Percentiles rank a stretch among this genome's conserved stretches.
Conservation (phyloP, 2,329 filamentous ascomycete genomes). For the Alternaria brassicae region DNA sequence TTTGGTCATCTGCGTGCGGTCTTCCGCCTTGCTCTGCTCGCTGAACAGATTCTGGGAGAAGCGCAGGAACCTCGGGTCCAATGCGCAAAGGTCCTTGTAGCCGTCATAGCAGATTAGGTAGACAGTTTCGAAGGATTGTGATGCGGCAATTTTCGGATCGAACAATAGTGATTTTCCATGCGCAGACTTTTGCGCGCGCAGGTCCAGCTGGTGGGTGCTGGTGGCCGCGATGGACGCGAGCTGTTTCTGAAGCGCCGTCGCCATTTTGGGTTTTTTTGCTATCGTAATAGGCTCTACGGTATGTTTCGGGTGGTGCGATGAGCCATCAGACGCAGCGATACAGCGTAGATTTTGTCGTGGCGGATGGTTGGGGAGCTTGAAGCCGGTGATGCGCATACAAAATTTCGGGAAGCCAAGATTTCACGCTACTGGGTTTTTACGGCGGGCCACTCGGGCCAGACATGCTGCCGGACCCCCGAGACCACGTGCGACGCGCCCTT, state of each 20-base stretch:
- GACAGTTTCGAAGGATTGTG: slow-evolving; percentile 88
- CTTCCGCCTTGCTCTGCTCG: slow-evolving; percentile 88
- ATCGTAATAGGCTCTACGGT: not conserved
- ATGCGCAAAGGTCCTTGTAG: slow-evolving; percentile 86
- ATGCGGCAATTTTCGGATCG: slow-evolving; percentile 81
- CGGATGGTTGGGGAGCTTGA: slow-evolving; percentile 10
- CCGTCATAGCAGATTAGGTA: slow-evolving; percentile 88
- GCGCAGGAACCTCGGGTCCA: slow-evolving; percentile 78
- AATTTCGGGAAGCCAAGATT: slow-evolving; percentile 33
- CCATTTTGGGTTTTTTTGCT: slow-evolving; percentile 59
- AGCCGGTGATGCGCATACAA: slow-evolving; percentile 18
- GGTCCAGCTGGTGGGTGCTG: slow-evolving; percentile 87
- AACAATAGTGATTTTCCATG: slow-evolving; percentile 97
- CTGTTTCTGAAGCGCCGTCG: slow-evolving; percentile 86
- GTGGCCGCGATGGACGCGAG: slow-evolving; percentile 89
- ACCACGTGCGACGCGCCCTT: slow-evolving; percentile 17
- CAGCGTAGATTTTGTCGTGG: slow-evolving; percentile 30
- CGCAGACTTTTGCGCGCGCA: slow-evolving; percentile 89
- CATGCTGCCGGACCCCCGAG: slow-evolving; percentile 16
- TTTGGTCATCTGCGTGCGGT: slow-evolving; percentile 82
- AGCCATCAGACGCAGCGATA: slow-evolving; percentile 37
- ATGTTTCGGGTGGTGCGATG: not conserved
- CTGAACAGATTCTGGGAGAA: slow-evolving; percentile 87
- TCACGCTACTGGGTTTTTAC: slow-evolving; percentile 26
- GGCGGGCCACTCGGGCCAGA: slow-evolving; percentile 14